A percentile compares a stretch with the other conserved stretches of the same genome.
Evolutionary conservation across 2,329 filamentous ascomycete genomes (phyloP).

Genomic region (Cordyceps cateniannulata): DNA sequence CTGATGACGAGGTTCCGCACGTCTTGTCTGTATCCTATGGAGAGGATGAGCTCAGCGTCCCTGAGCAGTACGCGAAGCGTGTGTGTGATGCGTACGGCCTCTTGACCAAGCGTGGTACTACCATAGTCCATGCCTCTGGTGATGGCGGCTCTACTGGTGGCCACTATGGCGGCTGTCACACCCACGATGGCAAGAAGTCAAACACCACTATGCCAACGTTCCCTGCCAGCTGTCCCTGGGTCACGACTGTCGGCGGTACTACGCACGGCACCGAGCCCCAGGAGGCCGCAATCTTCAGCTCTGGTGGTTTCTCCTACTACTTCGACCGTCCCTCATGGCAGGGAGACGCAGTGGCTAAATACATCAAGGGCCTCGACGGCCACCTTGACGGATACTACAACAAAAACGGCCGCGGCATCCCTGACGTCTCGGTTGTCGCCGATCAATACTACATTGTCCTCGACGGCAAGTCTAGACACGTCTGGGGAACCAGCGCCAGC

Average conservation of each 20-base stretch:
- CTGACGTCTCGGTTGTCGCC: constrained; percentile 40
- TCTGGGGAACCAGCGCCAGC: constrained; percentile 15
- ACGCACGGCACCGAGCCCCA: constrained; percentile 25
- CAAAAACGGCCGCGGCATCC: constrained; percentile 36
- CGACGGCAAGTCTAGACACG: constrained; percentile 22
- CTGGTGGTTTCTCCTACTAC: constrained; percentile 42
- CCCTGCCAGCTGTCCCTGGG: constrained; percentile 38
- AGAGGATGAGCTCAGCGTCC: constrained; percentile 28
- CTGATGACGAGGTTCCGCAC: constrained; percentile 26
- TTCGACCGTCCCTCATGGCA: constrained; percentile 38
- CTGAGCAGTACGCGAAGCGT: constrained; percentile 22
- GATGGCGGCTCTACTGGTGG: constrained; percentile 21
- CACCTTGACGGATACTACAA: constrained; percentile 40
- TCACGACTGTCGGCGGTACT: constrained; percentile 35
- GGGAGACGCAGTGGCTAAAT: constrained; percentile 27
- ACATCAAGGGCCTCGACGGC: constrained; percentile 33
- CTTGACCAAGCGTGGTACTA: constrained; percentile 25
- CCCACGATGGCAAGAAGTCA: constrained; percentile 50
- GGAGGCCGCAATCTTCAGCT: constrained; percentile 27
- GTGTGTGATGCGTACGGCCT: constrained; percentile 27
- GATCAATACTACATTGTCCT: constrained; percentile 39
- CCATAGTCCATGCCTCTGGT: constrained; percentile 22
- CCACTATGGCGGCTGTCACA: constrained; percentile 30
- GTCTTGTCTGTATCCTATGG: constrained; percentile 30
- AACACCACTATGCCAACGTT: constrained; percentile 48